These are phyloP conservation scores for Phytophthora hibernalis DNA, from an alignment of 352 stramenopile species.

Conservation along the genomic window DNA sequence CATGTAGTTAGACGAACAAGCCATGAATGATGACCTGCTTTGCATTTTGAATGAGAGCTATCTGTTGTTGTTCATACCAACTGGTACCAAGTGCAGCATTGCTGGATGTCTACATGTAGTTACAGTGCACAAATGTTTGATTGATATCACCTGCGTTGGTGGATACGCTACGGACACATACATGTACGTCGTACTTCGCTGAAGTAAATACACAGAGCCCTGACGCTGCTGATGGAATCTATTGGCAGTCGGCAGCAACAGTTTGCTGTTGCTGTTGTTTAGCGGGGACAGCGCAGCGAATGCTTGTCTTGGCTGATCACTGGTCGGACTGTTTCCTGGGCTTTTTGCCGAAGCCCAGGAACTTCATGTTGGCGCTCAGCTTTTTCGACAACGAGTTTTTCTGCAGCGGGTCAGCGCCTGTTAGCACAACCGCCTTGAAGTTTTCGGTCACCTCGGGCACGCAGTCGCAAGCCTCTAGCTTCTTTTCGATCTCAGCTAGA, in stretches of 20 bases:
- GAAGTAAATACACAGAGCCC: constrained; percentile 34
- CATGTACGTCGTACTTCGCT: constrained; percentile 36
- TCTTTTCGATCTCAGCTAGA: constrained; percentile 73
- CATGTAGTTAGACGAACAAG: constrained; percentile 27
- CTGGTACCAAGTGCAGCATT: not conserved
- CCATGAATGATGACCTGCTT: not conserved
- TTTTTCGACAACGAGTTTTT: constrained; percentile 71
- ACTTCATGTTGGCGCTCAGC: constrained; percentile 82
- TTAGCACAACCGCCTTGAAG: constrained; percentile 62
- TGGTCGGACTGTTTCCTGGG: constrained; percentile 52
- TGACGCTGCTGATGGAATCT: constrained; percentile 1
- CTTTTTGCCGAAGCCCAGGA: constrained; percentile 74
- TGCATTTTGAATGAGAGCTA: constrained; percentile 29
- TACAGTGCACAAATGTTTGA: constrained; percentile 1
- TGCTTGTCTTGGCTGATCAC: constrained; percentile 11
- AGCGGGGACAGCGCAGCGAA: not conserved
- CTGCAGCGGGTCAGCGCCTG: constrained; percentile 42
- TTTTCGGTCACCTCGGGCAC: constrained; percentile 51
- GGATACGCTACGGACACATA: constrained; percentile 33
- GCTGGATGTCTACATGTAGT: constrained; percentile 18
- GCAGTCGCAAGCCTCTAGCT: constrained; percentile 55
- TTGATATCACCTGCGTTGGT: not conserved
- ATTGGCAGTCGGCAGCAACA: not conserved
- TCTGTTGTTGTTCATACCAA: constrained; percentile 7
- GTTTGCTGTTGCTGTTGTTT: too few relatives aligned